Percentiles rank a stretch among this genome's conserved stretches.
phyloP scores from a whole-genome alignment of 257 asterid genomes.

The Ligustrum vulgare region DNA sequence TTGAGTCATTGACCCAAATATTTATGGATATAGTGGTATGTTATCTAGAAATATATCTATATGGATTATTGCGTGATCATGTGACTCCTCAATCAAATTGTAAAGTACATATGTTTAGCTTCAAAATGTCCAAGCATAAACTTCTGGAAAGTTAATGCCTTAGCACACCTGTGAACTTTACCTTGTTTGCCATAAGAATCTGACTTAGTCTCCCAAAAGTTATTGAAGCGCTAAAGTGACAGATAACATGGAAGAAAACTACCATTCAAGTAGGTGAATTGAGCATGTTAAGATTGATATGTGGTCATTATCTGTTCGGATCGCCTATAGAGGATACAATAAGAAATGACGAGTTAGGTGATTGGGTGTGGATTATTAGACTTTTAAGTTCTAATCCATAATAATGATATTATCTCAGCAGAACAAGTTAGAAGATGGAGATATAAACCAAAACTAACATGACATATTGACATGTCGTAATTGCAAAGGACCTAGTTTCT shows the following conservation, averaged over 20 bases:
- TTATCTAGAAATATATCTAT: background rate
- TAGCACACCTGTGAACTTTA: background rate
- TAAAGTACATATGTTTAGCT: background rate
- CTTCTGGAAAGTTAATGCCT: background rate
- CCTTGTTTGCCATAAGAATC: background rate
- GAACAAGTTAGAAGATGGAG: background rate
- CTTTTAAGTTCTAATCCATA: background rate
- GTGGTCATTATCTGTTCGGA: background rate
- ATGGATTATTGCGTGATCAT: background rate
- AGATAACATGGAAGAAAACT: background rate
- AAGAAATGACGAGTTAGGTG: background rate
- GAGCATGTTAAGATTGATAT: background rate
- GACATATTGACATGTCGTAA: background rate
- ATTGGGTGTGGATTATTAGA: background rate
- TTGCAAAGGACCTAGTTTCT: background rate
- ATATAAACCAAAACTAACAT: background rate
- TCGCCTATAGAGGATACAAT: background rate
- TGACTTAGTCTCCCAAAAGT: background rate
- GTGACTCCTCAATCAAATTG: background rate
- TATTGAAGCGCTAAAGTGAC: background rate
- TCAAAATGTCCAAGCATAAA: background rate
- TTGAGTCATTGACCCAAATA: slow-evolving; percentile 15
- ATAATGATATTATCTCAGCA: background rate
- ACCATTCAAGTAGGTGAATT: background rate
- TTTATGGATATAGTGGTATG: background rate